These are phyloP conservation scores for Microsporum audouinii DNA, from an alignment of 2,329 filamentous ascomycete species.

Conservation along the genomic window DNA sequence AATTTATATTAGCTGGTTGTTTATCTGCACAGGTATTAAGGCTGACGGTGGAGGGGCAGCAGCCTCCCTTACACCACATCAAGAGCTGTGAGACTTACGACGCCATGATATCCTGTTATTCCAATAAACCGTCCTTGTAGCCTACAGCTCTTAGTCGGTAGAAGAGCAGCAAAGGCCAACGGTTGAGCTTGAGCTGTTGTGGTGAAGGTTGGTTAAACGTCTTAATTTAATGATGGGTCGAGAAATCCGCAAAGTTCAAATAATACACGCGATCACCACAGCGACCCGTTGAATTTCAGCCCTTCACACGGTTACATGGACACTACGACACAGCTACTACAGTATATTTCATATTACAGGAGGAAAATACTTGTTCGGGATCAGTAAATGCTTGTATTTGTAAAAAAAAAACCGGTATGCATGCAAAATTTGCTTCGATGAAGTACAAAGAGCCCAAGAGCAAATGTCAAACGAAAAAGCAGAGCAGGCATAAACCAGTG, in stretches of 20 bases:
- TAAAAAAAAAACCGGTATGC: not conserved
- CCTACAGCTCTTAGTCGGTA: not conserved
- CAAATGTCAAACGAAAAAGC: not conserved
- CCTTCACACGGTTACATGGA: not conserved
- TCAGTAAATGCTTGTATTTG: not conserved
- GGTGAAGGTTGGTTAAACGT: not conserved
- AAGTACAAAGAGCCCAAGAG: not conserved
- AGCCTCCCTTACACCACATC: not conserved
- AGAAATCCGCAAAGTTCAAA: not conserved
- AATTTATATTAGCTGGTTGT: not conserved
- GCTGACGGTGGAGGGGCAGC: not conserved
- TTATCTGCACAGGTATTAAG: not conserved
- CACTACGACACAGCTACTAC: not conserved
- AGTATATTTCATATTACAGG: not conserved
- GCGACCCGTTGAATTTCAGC: not conserved
- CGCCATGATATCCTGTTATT: not conserved
- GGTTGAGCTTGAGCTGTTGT: not conserved
- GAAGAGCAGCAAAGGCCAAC: not conserved
- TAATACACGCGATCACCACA: not conserved
- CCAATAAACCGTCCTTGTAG: not conserved
- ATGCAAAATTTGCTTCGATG: not conserved
- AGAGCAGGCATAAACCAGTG: not conserved
- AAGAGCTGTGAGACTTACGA: not conserved
- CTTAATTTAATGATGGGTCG: not conserved
- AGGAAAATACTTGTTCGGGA: not conserved